Base-by-base conservation (phyloP, 441 rosid genomes). In the Erodium trifolium region DNA sequence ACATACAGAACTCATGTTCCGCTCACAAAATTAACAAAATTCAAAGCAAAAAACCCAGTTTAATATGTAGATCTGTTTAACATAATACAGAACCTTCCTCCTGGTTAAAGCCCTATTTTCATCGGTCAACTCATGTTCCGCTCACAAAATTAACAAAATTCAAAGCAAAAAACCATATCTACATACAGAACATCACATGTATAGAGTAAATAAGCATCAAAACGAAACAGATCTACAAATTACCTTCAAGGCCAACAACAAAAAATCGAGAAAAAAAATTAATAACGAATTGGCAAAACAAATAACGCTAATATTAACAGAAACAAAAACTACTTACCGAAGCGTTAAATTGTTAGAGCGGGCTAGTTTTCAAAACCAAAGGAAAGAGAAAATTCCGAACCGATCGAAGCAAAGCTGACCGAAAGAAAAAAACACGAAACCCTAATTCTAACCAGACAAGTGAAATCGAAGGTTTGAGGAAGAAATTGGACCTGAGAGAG, bases 401-500 rank as follows among this genome's bases (percentile, higher is more conserved):
- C 49, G 49, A 43, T 49, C 1, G 43, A 17, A 3, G 34, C 13
- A 11, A 43, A 17, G 14, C 23, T 63, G 41, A 65, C 19, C 59
- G 6, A 67, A 37, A 2, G 11, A 17, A 17, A 0, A 0, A 19
- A 65, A 9, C 51, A 31, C 9, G 66, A 16, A 37, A 14, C 29
- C 6, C 27, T 27, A 65, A 37, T 5, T 27, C 35, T n/a, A 12
- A 60, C 29, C 5, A 18, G 13, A 1, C 9, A 2, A 4, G 17
- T 13, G 0, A 3, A 49, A 57, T 10, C 13, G 49, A 47, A 3
- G 43, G 63, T 9, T 18, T 59, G 62, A 55, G 23, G 12, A 59
- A 8, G 31, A 53, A 59, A 51, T 65, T 70, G 45, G 65, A 88
- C 89, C 87, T 34, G 34, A 75, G 53, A 18, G 10, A 18, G 60